phyloP scores from a whole-genome alignment of 2,329 filamentous ascomycete species.

The Talaromyces sp. region DNA sequence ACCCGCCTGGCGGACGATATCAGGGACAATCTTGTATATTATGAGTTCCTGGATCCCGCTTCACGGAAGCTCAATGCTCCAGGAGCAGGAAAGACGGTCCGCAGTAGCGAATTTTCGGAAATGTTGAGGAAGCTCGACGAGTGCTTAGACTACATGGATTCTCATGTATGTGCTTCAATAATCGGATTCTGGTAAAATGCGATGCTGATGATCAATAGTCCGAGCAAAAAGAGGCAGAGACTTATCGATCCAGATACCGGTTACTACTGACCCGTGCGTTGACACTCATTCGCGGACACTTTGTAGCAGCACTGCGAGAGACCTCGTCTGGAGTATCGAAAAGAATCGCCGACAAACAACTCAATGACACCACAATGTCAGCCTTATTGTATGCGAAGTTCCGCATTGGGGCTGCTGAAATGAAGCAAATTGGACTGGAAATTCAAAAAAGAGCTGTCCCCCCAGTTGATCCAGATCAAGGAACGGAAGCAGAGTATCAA shows the following conservation, averaged over 20 bases:
- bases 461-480: slow-evolving; percentile 56
- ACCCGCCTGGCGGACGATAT: slow-evolving; percentile 78
- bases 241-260: slow-evolving; percentile 83
- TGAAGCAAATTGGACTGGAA: slow-evolving; percentile 63
- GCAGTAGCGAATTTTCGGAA: slow-evolving; percentile 77
- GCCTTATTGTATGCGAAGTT: slow-evolving; percentile 69
- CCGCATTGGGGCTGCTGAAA: slow-evolving; percentile 60
- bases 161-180: slow-evolving; percentile 60
- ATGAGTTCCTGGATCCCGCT: slow-evolving; percentile 86
- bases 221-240: slow-evolving; percentile 79
- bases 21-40: slow-evolving; percentile 87
- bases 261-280: slow-evolving; percentile 69
- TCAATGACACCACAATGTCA: slow-evolving; percentile 69
- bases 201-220: slow-evolving; percentile 48
- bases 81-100: slow-evolving; percentile 79
- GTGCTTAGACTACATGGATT: slow-evolving; percentile 88
- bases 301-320: slow-evolving; percentile 60
- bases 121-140: slow-evolving; percentile 84
- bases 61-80: slow-evolving; percentile 88
- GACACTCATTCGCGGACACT: slow-evolving; percentile 64
- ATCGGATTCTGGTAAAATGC: background rate
- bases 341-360: slow-evolving; percentile 61
- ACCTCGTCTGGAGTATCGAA: slow-evolving; percentile 60
- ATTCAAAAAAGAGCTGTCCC: slow-evolving; percentile 63
- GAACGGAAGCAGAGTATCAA: slow-evolving; percentile 61